phyloP scores from a whole-genome alignment of 1,139 yeast genomes.

The Magnusiomyces paraingens region DNA sequence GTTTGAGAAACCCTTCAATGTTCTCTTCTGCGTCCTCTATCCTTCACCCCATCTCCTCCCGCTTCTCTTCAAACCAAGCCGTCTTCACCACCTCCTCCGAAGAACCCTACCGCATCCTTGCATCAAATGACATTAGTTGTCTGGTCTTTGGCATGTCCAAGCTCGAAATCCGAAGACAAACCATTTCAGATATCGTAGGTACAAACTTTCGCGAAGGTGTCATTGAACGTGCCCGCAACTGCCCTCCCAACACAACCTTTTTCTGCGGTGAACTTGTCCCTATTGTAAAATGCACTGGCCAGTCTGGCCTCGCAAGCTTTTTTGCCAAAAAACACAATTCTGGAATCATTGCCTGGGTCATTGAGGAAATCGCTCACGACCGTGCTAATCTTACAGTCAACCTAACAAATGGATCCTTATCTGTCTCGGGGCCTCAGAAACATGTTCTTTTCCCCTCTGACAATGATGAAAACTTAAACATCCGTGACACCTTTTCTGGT shows the following conservation, averaged over 20 bases:
- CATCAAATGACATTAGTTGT: conserved; percentile 87
- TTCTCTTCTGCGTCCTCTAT: conserved; percentile 21
- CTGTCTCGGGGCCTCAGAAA: conserved; percentile 20
- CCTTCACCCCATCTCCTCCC: conserved; percentile 28
- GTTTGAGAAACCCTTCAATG: conserved; percentile 4
- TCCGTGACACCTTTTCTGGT: conserved; percentile 17
- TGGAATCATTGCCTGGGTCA: conserved; percentile 69
- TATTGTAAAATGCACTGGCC: conserved; percentile 40
- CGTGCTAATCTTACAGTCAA: conserved; percentile 56
- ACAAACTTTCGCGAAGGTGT: conserved; percentile 45
- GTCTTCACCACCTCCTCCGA: conserved; percentile 71
- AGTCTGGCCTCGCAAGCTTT: conserved; percentile 37
- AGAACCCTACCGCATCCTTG: conserved; percentile 75
- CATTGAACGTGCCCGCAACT: conserved; percentile 3
- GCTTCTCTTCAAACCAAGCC: conserved; percentile 39
- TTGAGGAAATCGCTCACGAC: conserved; percentile 83
- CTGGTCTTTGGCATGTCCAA: conserved; percentile 78
- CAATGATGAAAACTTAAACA: conserved; percentile 11
- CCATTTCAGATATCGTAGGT: conserved; percentile 71
- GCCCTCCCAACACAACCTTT: conserved; percentile 33
- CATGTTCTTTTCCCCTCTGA: conserved; percentile 18
- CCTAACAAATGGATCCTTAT: conserved; percentile 22
- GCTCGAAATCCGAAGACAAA: conserved; percentile 52
- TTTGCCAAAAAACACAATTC: conserved; percentile 69
- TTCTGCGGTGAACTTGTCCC: conserved; percentile 54